Conservation (phyloP, 352 stramenopile genomes). For the Pythium phragmitis region DNA sequence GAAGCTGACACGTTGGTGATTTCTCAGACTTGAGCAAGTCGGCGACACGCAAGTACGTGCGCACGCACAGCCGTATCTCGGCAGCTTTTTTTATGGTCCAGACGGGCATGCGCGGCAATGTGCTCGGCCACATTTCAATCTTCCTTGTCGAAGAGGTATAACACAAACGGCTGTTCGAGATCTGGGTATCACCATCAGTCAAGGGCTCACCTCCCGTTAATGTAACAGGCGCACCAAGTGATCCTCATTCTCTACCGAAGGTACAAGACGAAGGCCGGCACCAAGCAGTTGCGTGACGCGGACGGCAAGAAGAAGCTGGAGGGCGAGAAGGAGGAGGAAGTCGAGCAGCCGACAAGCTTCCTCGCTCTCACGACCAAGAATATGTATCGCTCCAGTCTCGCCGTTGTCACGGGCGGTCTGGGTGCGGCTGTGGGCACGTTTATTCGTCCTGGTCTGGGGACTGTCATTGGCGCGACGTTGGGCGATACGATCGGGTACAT, state of each 20-base stretch:
- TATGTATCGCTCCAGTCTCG: slow-evolving; percentile 56
- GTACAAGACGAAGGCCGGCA: slow-evolving; percentile 34
- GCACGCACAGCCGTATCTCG: slow-evolving; percentile 54
- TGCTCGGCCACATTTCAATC: slow-evolving; percentile 74
- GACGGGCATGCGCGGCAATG: slow-evolving; percentile 73
- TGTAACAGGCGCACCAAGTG: slow-evolving; percentile 58
- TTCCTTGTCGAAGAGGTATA: slow-evolving; percentile 82
- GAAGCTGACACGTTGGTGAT: not conserved
- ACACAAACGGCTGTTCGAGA: not conserved
- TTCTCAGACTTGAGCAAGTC: slow-evolving; percentile 71
- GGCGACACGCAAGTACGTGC: slow-evolving; percentile 70
- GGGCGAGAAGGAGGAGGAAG: slow-evolving; percentile 18
- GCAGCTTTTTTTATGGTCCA: slow-evolving; percentile 66
- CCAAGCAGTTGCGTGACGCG: slow-evolving; percentile 30
- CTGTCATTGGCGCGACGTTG: slow-evolving; percentile 71
- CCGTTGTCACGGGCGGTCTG: slow-evolving; percentile 66
- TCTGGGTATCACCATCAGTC: not conserved
- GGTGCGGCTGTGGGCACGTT: slow-evolving; percentile 70
- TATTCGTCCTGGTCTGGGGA: slow-evolving; percentile 72
- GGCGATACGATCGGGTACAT: slow-evolving; percentile 83
- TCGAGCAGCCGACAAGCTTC: slow-evolving; percentile 31
- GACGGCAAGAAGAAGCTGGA: slow-evolving; percentile 22
- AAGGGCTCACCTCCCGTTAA: slow-evolving; percentile 8
- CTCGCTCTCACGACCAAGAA: slow-evolving; percentile 54
- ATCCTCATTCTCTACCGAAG: slow-evolving; percentile 70